A percentile compares a stretch with the other conserved stretches of the same genome.
Evolutionary conservation across 2,329 filamentous ascomycete genomes (phyloP).

Genomic region (Phialophora macrospora): DNA sequence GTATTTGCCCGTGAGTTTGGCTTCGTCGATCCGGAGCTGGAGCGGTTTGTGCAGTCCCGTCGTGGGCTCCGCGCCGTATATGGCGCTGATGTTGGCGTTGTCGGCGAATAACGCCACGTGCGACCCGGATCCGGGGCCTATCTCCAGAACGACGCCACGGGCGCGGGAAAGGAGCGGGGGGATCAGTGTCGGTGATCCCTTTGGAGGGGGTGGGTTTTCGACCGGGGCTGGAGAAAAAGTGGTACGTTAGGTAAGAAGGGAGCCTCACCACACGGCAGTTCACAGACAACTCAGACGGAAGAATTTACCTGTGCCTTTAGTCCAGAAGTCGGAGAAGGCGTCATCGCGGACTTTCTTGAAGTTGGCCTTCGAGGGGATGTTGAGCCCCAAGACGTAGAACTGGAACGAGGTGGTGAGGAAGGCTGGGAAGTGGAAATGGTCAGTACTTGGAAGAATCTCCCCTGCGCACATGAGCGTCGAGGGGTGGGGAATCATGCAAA

Average conservation of each 20-base stretch:
- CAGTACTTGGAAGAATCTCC: not conserved
- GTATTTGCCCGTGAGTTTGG: conserved; percentile 53
- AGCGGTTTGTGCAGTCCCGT: conserved; percentile 54
- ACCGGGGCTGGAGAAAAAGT: conserved; percentile 29
- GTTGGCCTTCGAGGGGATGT: conserved; percentile 21
- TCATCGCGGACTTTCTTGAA: conserved; percentile 46
- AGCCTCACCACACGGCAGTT: not conserved
- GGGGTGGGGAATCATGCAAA: not conserved
- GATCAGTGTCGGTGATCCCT: conserved; percentile 47
- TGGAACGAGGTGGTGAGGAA: conserved; percentile 25
- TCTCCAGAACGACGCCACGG: conserved; percentile 53
- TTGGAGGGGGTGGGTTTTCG: conserved; percentile 33
- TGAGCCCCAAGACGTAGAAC: conserved; percentile 23
- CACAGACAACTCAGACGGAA: no score
- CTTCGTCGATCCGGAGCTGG: conserved; percentile 34
- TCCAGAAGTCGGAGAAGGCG: conserved; percentile 50
- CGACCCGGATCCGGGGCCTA: conserved; percentile 60
- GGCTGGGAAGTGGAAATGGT: conserved; percentile 12
- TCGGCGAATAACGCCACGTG: conserved; percentile 54
- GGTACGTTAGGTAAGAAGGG: not conserved
- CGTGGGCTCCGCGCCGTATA: conserved; percentile 63
- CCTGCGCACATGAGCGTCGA: not conserved
- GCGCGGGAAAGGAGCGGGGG: conserved; percentile 49
- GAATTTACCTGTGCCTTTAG: conserved; percentile 45
- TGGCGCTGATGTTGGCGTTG: conserved; percentile 49